Conservation (phyloP, 73 alveolate species). For the Paramecium sexaurelia region DNA sequence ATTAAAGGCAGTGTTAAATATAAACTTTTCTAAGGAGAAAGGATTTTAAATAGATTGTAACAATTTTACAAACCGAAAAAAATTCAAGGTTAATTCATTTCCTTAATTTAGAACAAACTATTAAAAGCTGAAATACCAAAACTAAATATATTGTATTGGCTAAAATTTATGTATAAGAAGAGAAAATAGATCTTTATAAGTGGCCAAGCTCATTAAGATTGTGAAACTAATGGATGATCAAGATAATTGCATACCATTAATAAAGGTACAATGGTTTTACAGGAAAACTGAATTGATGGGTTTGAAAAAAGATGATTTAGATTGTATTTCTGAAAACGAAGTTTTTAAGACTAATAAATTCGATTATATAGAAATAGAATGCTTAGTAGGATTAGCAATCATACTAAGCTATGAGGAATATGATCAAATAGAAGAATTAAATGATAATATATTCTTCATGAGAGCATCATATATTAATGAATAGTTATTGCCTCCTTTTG, state of each 20-base stretch:
- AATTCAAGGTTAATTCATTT: not conserved
- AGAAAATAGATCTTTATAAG: not conserved
- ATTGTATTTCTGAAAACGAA: constrained; percentile 47
- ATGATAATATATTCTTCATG: constrained; percentile 13
- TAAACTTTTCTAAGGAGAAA: not conserved
- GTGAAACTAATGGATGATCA: not conserved
- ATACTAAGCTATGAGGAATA: constrained; percentile 41
- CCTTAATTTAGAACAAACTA: not conserved
- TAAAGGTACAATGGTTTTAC: not conserved
- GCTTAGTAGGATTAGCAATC: constrained; percentile 6
- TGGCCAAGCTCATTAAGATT: constrained; percentile 33
- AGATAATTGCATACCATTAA: constrained; percentile 39
- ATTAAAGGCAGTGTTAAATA: not conserved
- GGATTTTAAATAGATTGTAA: not conserved
- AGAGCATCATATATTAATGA: not conserved
- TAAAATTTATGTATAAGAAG: constrained; percentile 22
- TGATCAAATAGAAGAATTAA: not conserved
- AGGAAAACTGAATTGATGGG: constrained; percentile 2
- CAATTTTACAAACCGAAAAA: not conserved
- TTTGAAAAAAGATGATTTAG: not conserved
- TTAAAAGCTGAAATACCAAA: constrained; percentile 2
- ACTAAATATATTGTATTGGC: constrained; percentile 1
- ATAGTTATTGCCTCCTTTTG: not conserved
- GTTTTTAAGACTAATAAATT: constrained; percentile 25
- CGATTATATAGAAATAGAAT: constrained; percentile 39